These are phyloP conservation scores for Wakefieldia striispora DNA, from an alignment of 768 basidiomycete species.

Conservation along the genomic window DNA sequence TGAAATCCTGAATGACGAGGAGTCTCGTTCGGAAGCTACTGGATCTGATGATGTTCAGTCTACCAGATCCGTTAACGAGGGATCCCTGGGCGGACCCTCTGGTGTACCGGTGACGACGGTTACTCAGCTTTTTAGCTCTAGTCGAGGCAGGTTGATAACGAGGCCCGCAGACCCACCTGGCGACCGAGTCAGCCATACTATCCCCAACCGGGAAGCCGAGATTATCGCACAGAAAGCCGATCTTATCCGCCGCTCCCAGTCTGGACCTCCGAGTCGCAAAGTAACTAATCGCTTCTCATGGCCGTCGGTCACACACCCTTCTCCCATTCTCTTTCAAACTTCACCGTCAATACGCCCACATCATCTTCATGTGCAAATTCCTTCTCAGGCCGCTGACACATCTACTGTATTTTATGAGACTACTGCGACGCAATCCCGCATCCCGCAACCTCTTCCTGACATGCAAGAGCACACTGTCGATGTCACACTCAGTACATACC, in stretches of 20 bases:
- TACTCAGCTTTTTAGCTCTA: conserved; percentile 11
- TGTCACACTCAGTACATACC: conserved; percentile 27
- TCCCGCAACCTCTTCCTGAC: conserved; percentile 17
- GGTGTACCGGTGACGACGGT: conserved; percentile 10
- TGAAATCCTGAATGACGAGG: conserved; percentile 67
- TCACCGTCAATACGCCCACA: conserved; percentile 30
- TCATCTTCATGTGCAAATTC: conserved; percentile 29
- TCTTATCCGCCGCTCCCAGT: conserved; percentile 41
- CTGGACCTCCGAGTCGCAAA: conserved; percentile 40
- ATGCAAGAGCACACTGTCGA: conserved; percentile 22
- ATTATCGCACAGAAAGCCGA: conserved; percentile 36
- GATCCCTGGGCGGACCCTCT: conserved; percentile 24
- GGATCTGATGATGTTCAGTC: conserved; percentile 73
- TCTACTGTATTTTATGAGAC: conserved; percentile 73
- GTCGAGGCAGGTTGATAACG: conserved; percentile 27
- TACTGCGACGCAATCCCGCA: conserved; percentile 34
- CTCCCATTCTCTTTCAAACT: conserved; percentile 52
- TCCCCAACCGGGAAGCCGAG: conserved; percentile 6
- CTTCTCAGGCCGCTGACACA: conserved; percentile 37
- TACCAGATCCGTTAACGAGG: conserved; percentile 63
- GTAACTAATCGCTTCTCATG: conserved; percentile 37
- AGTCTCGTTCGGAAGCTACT: conserved; percentile 52
- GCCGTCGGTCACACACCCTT: conserved; percentile 42
- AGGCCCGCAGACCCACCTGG: conserved; percentile 9
- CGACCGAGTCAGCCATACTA: not conserved